Evolutionary conservation across 257 asterid species (phyloP), one percentile per base, ranked within the genome.

Genomic region (Nicotiana undulata): DNA sequence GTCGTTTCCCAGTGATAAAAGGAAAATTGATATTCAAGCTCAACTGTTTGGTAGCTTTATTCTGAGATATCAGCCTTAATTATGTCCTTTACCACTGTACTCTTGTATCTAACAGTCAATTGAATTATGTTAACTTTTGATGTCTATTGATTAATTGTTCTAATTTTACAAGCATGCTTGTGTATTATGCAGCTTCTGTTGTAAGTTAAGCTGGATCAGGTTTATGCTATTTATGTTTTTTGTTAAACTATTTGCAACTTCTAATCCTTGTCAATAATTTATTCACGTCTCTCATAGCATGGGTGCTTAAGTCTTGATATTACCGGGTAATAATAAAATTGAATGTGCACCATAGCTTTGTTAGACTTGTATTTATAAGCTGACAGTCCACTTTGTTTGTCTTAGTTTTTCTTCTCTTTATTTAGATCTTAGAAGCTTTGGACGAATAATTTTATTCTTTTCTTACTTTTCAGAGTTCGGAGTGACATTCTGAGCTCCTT

Each of bases 401-500:
- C 77, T 72, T 72, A 46, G 22, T 72, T 72, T 72, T 44, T 22
- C 37, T 46, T 72, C n/a, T 72, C 6, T 72, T 72, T 49, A 46
- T 72, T 44, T 34, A 60, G 60, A 26, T n/a, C 26, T 34, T 78
- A 37, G 9, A 49, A 83, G 76, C 84, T 83, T 61, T 68, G 32
- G 58, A 60, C 51, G 76, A 81, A 15, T 63, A 79, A 32, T 52
- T 28, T 13, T 59, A 40, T 82, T 59, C 76, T 82, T 44, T 44
- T 72, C 59, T 72, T 46, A 22, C 46, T 46, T 72, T 85, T 67
- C 87, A 95, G 98, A 91, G 99, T 95, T 83, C 92, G 95, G 52
- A 79, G 53, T 63, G 99, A 95, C 90, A 92, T 95, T 80, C 66
- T 86, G 68, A 85, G 81, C 44, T 93, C 99, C 81, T 59, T 95